These are phyloP conservation scores for Neonectria punicea DNA, from an alignment of 2,329 filamentous ascomycete genomes.

Conservation along the genomic window DNA sequence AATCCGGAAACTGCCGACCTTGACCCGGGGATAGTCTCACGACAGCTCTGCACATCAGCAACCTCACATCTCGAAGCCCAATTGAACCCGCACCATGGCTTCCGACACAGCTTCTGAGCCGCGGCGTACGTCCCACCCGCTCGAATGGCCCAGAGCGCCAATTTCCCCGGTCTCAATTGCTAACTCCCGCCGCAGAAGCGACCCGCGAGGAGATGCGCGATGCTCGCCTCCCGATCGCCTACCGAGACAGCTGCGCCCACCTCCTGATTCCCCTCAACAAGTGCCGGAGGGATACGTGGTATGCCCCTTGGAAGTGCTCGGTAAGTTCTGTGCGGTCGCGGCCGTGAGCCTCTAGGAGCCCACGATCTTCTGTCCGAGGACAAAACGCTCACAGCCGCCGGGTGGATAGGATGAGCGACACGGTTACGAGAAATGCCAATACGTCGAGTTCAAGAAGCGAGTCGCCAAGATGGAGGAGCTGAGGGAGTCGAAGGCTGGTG, in stretches of 20 bases:
- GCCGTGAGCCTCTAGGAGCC: not conserved
- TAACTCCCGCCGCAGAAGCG: slow-evolving; percentile 64
- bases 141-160: slow-evolving; percentile 10
- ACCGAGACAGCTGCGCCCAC: slow-evolving; percentile 95
- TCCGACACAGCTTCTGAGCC: slow-evolving; percentile 50
- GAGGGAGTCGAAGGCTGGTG: slow-evolving; percentile 83
- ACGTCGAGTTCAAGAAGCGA: slow-evolving; percentile 97
- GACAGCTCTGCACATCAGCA: slow-evolving; percentile 40
- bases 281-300: slow-evolving; percentile 92
- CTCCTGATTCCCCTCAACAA: slow-evolving; percentile 95
- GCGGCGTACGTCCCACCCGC: slow-evolving; percentile 49
- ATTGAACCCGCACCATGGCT: slow-evolving; percentile 52
- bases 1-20: slow-evolving; percentile 41
- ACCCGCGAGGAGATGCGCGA: slow-evolving; percentile 94
- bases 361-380: not conserved
- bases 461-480: slow-evolving; percentile 99
- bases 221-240: slow-evolving; percentile 85
- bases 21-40: slow-evolving; percentile 44
- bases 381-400: slow-evolving; percentile 36
- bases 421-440: slow-evolving; percentile 99
- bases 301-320: slow-evolving; percentile 97
- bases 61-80: slow-evolving; percentile 45
- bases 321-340: slow-evolving; percentile 63
- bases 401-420: slow-evolving; percentile 85
- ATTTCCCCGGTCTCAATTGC: slow-evolving; percentile 32